Base-by-base conservation (phyloP, 176 grass and related monocot species). In the Musa troglodytarum region DNA sequence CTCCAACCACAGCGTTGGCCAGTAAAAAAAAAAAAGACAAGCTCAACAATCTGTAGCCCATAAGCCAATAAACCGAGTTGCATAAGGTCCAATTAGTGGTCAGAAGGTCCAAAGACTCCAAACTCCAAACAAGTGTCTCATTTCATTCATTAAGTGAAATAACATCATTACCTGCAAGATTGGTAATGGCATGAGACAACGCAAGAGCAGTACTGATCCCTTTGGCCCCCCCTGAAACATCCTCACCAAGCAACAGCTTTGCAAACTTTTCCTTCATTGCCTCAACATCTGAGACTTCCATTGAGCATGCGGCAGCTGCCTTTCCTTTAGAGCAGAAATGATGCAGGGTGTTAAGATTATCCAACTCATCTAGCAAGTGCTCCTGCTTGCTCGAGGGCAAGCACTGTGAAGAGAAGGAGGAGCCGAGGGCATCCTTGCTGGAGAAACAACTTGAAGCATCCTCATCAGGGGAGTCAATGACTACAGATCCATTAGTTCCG, bases 401-500 rank as follows among this genome's bases (percentile, higher is more conserved):
- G 79, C 87, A 88, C 5, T 88, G 87, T 10, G 87, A 92, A 50
- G 88, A 87, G 74, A 90, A 90, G 20, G 89, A 96, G 83, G 89
- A 90, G 6, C 81, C 80, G 11, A 49, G 64, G 50, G 77, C 82
- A 77, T 92, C 93, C 79, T 96, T 96, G 81, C 87, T 92, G 1
- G 95, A 96, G 54, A 83, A 98, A 77, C 88, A 99, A 84, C 86
- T 94, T 66, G 95, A 99, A 28, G 75, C 88, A 76, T 94, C 95
- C 71, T 94, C 95, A 11, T 99, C 91, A 21, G 86, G 82, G 9
- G 95, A 99, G 61, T 94, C 88, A 22, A 83, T 84, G 53, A 82
- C 80, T 12, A 80, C 80, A 20, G 86, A 89, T 26, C 86, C 88
- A 76, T 93, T 88, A 53, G 82, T 80, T 2, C 83, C 89, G 25